Evolutionary conservation across 495 filamentous ascomycete genomes (phyloP).

Genomic region (Thozetella sp.): DNA sequence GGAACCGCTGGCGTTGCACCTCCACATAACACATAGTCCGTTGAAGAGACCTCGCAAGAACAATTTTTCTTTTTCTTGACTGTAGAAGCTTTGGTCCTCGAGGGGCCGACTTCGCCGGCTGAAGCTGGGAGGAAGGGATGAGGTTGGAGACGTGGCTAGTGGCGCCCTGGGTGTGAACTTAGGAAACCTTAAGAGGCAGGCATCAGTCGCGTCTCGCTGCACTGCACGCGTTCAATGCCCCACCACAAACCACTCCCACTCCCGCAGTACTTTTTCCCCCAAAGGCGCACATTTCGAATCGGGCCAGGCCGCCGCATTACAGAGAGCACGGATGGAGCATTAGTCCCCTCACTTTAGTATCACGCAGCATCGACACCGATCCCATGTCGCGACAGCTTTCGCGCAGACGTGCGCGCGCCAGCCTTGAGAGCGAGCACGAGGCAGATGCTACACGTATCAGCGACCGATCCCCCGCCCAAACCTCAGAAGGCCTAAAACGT

Average conservation of each 20-base stretch:
- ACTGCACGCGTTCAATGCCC: background rate
- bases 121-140: background rate
- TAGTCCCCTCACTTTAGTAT: background rate
- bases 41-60: too few species aligned
- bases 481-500: slow-evolving; percentile 24
- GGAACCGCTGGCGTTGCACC: too few species aligned
- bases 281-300: background rate
- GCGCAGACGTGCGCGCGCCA: slow-evolving; percentile 29
- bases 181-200: background rate
- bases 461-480: slow-evolving; percentile 9
- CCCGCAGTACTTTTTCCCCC: background rate
- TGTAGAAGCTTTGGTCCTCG: background rate
- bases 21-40: too few species aligned
- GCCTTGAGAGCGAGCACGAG: slow-evolving; percentile 35
- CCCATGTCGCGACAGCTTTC: slow-evolving; percentile 1
- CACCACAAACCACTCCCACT: too few species aligned
- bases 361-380: too few species aligned
- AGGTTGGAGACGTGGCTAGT: background rate
- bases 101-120: background rate
- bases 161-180: too few species aligned
- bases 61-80: background rate
- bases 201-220: background rate
- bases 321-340: background rate
- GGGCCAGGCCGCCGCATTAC: background rate
- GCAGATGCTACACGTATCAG: slow-evolving; percentile 17